Conservation (phyloP, 2,329 filamentous ascomycete genomes). For the Fusarium keratoplasticum region DNA sequence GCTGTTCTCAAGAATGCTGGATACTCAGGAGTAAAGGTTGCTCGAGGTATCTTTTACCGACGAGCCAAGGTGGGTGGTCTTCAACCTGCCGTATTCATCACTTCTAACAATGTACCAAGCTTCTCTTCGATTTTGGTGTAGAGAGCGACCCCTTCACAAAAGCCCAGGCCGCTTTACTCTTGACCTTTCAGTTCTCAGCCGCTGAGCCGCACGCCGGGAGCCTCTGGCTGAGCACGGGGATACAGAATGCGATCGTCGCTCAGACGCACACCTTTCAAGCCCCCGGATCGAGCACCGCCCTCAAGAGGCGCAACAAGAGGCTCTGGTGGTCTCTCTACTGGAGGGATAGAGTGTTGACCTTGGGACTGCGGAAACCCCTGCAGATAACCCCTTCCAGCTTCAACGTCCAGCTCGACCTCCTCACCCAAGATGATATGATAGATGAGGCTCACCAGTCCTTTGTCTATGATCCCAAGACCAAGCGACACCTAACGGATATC, state of each 20-base stretch:
- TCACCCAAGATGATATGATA: not conserved
- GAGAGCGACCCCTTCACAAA: slow-evolving; percentile 28
- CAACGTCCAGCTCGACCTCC: not conserved
- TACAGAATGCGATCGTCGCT: slow-evolving; percentile 29
- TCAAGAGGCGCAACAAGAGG: slow-evolving; percentile 10
- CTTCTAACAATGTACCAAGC: not conserved
- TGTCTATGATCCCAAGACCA: slow-evolving; percentile 7
- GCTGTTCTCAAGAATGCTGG: slow-evolving; percentile 33
- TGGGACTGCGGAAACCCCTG: slow-evolving; percentile 4
- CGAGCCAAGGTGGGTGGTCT: slow-evolving; percentile 13
- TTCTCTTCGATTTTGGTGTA: slow-evolving; percentile 25
- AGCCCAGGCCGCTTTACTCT: slow-evolving; percentile 22
- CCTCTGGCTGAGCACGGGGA: slow-evolving; percentile 26
- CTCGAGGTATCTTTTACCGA: slow-evolving; percentile 32
- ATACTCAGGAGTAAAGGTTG: slow-evolving; percentile 27
- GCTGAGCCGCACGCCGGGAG: slow-evolving; percentile 32
- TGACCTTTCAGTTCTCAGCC: slow-evolving; percentile 32
- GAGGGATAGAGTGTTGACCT: slow-evolving; percentile 6
- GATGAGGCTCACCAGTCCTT: not conserved
- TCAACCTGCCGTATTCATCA: not conserved
- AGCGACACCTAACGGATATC: not conserved
- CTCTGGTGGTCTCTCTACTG: slow-evolving; percentile 28
- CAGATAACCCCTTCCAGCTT: slow-evolving; percentile 11
- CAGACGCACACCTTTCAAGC: slow-evolving; percentile 30
- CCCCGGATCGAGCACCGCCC: not conserved